Evolutionary conservation across 2,329 filamentous ascomycete genomes (phyloP).

Genomic region (Calonectria henricotiae): DNA sequence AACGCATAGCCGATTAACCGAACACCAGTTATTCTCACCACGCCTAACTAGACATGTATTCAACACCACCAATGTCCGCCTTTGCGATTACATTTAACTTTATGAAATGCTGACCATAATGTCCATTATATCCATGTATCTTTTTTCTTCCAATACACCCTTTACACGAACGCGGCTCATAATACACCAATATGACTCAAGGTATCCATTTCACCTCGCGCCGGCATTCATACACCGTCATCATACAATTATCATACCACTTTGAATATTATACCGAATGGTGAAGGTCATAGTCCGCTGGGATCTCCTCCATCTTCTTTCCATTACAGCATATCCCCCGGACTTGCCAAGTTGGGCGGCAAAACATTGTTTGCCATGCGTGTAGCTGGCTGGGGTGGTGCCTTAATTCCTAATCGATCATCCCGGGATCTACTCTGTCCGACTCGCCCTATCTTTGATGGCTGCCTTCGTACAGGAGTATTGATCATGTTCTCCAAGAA

Average conservation of each 20-base stretch:
- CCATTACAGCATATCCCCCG: slow-evolving; percentile 58
- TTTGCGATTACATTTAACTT: background rate
- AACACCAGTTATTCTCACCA: slow-evolving; percentile 3
- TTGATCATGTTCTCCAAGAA: slow-evolving; percentile 76
- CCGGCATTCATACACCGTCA: slow-evolving; percentile 35
- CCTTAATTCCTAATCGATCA: slow-evolving; percentile 55
- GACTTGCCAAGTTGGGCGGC: slow-evolving; percentile 55
- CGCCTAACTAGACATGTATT: background rate
- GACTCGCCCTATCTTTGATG: slow-evolving; percentile 60
- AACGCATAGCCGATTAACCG: slow-evolving; percentile 39
- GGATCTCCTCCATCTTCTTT: slow-evolving; percentile 18
- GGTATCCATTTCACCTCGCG: slow-evolving; percentile 7
- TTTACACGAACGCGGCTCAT: slow-evolving; percentile 27
- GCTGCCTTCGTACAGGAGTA: slow-evolving; percentile 71
- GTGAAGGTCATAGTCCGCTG: slow-evolving; percentile 8
- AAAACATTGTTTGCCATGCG: slow-evolving; percentile 59
- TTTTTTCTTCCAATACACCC: slow-evolving; percentile 17
- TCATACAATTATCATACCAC: slow-evolving; percentile 36
- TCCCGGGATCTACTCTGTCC: slow-evolving; percentile 57
- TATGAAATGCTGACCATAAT: slow-evolving; percentile 1
- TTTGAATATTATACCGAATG: slow-evolving; percentile 24
- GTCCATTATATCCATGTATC: slow-evolving; percentile 29
- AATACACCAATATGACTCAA: slow-evolving; percentile 17
- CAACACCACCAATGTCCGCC: slow-evolving; percentile 12
- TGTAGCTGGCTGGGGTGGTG: slow-evolving; percentile 62